Percentiles rank a stretch among this genome's conserved stretches.
phyloP scores from a whole-genome alignment of 192 early-diverging fungal species.

The Gaertneriomyces semiglobifer region DNA sequence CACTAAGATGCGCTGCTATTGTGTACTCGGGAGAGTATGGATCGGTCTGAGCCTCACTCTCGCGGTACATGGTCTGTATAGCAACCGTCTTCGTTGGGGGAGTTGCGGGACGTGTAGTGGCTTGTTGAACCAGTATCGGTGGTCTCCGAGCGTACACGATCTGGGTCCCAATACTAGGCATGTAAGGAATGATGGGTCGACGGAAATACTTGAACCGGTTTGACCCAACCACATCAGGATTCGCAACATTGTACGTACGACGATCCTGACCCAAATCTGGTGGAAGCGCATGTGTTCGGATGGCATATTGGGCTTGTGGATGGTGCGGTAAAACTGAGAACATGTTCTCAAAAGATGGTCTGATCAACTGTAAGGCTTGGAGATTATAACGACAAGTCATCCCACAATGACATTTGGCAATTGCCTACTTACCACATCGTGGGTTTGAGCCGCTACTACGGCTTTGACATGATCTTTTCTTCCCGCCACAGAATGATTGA shows the following conservation, averaged over 20 bases:
- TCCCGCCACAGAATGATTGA: conserved; percentile 54
- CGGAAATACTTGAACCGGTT: conserved; percentile 61
- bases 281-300: conserved; percentile 34
- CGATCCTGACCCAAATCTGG: conserved; percentile 46
- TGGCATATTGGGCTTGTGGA: conserved; percentile 35
- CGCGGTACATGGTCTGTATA: conserved; percentile 55
- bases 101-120: conserved; percentile 23
- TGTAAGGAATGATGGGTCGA: conserved; percentile 58
- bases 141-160: conserved; percentile 50
- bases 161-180: conserved; percentile 50
- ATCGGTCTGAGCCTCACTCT: conserved; percentile 59
- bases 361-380: conserved; percentile 40
- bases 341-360: conserved; percentile 56
- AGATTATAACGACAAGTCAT: conserved; percentile 8
- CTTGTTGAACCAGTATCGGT: conserved; percentile 16
- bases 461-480: conserved; percentile 51
- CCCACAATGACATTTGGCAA: neutral
- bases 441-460: conserved; percentile 39
- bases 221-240: conserved; percentile 42
- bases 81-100: conserved; percentile 42
- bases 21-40: conserved; percentile 62
- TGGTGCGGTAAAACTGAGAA: conserved; percentile 50
- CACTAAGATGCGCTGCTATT: conserved; percentile 24
- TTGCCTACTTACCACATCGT: conserved; percentile 44
- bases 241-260: conserved; percentile 25